A percentile compares a stretch with the other conserved stretches of the same genome.
Evolutionary conservation across 1,139 yeast genomes (phyloP).

Genomic region (Suhomyces maxii): DNA sequence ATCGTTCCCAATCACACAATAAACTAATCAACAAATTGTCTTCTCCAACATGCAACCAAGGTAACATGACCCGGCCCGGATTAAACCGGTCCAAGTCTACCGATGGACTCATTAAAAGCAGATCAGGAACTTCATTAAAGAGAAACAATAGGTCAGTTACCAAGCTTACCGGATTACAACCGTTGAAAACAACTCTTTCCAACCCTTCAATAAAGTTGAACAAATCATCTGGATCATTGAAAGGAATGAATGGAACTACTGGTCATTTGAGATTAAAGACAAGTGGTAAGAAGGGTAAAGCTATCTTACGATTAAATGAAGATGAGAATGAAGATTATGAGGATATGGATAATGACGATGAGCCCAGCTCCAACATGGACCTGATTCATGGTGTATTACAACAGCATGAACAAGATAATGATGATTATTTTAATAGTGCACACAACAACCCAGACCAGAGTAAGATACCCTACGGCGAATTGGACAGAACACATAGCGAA

Average conservation of each 20-base stretch:
- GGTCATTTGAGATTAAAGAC: constrained; percentile 28
- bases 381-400: neutral
- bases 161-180: constrained; percentile 38
- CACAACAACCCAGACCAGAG: neutral
- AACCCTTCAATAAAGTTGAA: constrained; percentile 26
- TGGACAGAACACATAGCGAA: neutral
- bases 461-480: neutral
- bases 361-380: neutral
- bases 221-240: constrained; percentile 38
- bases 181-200: constrained; percentile 40
- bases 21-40: constrained; percentile 24
- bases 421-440: constrained; percentile 4
- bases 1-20: constrained; percentile 38
- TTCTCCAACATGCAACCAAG: constrained; percentile 17
- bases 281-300: constrained; percentile 41
- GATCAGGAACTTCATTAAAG: constrained; percentile 26
- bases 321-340: constrained; percentile 18
- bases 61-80: constrained; percentile 27
- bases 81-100: constrained; percentile 45
- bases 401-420: neutral
- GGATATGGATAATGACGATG: constrained; percentile 15
- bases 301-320: constrained; percentile 38
- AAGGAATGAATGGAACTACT: constrained; percentile 25
- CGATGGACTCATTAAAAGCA: constrained; percentile 36
- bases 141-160: constrained; percentile 41